Base-by-base conservation (phyloP, 805 yeast species). In the Priceomyces haplophilus region DNA sequence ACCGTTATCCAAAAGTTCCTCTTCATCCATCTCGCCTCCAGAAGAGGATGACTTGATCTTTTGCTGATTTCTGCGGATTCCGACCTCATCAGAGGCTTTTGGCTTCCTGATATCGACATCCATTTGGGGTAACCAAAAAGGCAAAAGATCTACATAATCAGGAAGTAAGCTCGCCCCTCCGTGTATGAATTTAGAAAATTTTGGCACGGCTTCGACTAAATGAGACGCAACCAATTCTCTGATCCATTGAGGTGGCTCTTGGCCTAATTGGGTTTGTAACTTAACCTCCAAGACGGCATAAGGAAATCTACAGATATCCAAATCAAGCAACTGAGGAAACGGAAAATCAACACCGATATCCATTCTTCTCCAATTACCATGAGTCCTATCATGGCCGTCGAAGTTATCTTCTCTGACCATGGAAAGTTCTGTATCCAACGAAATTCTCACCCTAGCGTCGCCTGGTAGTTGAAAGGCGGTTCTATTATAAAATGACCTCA, bases 391-490 rank as follows among this genome's bases (percentile, higher is more conserved):
- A 45, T 73, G 64, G 18, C 97, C 97, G 65, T 93, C 99, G 59
- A 93, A 93, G 62, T 91, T 83, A 63, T 93, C 99, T 65, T 93
- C 99, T 63, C 99, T 83, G 33, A 91, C 89, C 96, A 93, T 88
- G n/a, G 95, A 75, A 52, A 93, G 78, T 68, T 93, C 98, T 0
- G 99, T 91, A 62, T 93, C 99, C 50, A 93, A 80, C 35, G 99
- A 93, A 51, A 95, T 93, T 74, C 99, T 89, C 32, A 93, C 99
- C 59, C 99, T 81, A 6, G 99, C 99, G 66, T 93, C 99, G 45
- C 99, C 99, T 4, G 99, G 99, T 44, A 93, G 78, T 72, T 93
- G 99, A 79, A 93, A 93, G 2, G 99, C 99, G 29, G 99, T 93
- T 75, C 99, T 85, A 67, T 90, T 89, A 69, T 93, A 93, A 64